Percentiles rank a stretch among this genome's conserved stretches.
Conservation (phyloP, 768 basidiomycete species). For the Obba rivulosa region DNA sequence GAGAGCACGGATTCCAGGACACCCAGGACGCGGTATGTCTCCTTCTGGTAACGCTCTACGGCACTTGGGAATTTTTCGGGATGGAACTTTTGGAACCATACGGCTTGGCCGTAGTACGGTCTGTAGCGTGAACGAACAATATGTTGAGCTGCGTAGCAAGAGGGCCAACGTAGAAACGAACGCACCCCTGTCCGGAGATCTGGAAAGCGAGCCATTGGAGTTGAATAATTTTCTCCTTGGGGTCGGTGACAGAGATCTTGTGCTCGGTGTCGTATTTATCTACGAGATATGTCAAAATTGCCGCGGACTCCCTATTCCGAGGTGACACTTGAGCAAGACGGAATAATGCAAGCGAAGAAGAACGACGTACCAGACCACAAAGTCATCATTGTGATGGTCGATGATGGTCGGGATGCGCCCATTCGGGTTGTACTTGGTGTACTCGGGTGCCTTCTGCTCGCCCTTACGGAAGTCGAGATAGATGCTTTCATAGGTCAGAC, state of each 20-base stretch:
- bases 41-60: constrained; percentile 24
- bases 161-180: not conserved
- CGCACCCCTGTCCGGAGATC: constrained; percentile 25
- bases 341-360: constrained; percentile 32
- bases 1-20: constrained; percentile 23
- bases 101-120: constrained; percentile 24
- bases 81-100: constrained; percentile 22
- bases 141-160: not conserved
- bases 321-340: constrained; percentile 42
- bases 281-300: too few relatives aligned
- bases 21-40: constrained; percentile 20
- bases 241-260: too few relatives aligned
- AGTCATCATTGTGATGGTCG: constrained; percentile 28
- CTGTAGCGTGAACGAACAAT: too few relatives aligned
- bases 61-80: constrained; percentile 24
- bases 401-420: constrained; percentile 33
- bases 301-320: too few relatives aligned
- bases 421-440: constrained; percentile 26
- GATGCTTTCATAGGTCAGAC: too few relatives aligned
- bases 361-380: constrained; percentile 25
- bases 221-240: too few relatives aligned
- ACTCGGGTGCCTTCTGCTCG: constrained; percentile 22
- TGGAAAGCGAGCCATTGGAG: too few relatives aligned
- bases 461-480: too few relatives aligned
- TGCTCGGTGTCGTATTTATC: too few relatives aligned